Conservation (phyloP, 2,329 filamentous ascomycete genomes). For the Botryosphaeria agaves region DNA sequence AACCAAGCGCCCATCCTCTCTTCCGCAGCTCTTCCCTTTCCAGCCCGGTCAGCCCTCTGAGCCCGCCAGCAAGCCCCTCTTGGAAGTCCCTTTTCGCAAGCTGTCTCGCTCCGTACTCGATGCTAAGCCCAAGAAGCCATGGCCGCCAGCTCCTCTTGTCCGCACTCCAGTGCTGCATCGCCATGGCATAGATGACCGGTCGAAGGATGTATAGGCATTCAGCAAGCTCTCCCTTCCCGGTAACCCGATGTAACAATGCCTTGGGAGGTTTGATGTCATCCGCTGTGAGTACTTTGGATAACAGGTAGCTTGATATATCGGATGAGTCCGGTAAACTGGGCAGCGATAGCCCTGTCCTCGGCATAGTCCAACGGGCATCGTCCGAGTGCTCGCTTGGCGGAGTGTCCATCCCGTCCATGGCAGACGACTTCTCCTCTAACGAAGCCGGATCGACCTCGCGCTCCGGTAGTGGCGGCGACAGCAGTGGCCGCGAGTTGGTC, state of each 20-base stretch:
- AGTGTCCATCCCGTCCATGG: conserved; percentile 16
- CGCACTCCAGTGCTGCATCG: conserved; percentile 55
- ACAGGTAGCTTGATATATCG: conserved; percentile 74
- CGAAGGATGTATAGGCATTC: conserved; percentile 86
- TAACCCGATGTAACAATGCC: conserved; percentile 60
- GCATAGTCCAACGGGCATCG: conserved; percentile 60
- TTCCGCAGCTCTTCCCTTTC: conserved; percentile 82
- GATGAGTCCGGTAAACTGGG: conserved; percentile 65
- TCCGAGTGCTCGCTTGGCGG: conserved; percentile 21
- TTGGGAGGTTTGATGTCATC: conserved; percentile 93
- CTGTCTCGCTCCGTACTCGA: conserved; percentile 83
- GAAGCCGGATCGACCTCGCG: conserved; percentile 57
- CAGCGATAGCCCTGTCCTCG: conserved; percentile 74
- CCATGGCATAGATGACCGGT: conserved; percentile 71
- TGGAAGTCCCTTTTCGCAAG: conserved; percentile 51
- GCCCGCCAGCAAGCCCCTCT: conserved; percentile 46
- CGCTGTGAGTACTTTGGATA: conserved; percentile 78
- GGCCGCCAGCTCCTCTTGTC: conserved; percentile 75
- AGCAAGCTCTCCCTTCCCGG: conserved; percentile 61
- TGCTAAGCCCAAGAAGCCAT: conserved; percentile 70
- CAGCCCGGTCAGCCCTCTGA: conserved; percentile 62
- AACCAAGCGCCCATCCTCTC: conserved; percentile 76
- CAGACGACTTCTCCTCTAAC: conserved; percentile 31
- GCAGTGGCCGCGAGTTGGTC: conserved; percentile 65
- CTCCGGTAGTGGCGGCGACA: conserved; percentile 73